phyloP scores from a whole-genome alignment of 148 eudicot species.

The Rhododendron henanense region DNA sequence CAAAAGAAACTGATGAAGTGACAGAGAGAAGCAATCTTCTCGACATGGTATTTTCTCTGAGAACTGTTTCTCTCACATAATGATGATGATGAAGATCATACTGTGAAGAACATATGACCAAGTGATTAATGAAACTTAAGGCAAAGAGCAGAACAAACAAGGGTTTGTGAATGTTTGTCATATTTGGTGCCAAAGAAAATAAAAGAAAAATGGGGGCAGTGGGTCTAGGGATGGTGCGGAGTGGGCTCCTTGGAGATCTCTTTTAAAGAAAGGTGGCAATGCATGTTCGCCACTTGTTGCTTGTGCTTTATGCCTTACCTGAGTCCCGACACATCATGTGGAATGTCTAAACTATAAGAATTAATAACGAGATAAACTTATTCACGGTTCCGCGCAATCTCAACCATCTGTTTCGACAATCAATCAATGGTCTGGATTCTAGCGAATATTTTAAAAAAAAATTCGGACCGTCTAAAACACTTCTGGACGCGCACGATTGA shows the following conservation, averaged over 20 bases:
- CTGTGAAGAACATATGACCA: conserved; percentile 8
- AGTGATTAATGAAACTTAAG: conserved; percentile 21
- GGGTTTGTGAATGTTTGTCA: conserved; percentile 14
- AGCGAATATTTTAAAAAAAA: too few relatives aligned
- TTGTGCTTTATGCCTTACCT: conserved; percentile 22
- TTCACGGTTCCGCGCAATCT: too few relatives aligned
- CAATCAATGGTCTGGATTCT: too few relatives aligned
- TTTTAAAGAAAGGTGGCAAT: conserved; percentile 19
- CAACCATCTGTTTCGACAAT: too few relatives aligned
- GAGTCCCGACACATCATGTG: conserved; percentile 26
- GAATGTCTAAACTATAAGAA: conserved; percentile 8
- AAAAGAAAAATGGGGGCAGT: not conserved
- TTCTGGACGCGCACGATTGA: too few relatives aligned
- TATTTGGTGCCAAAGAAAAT: conserved; percentile 15
- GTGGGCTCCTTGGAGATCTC: conserved; percentile 2
- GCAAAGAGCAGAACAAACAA: conserved; percentile 13
- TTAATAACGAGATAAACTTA: not conserved
- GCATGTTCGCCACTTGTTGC: conserved; percentile 16
- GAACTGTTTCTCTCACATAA: not conserved
- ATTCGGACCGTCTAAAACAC: too few relatives aligned
- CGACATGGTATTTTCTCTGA: conserved; percentile 4
- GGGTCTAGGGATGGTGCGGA: not conserved
- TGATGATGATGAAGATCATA: conserved; percentile 7
- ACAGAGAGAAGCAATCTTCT: conserved; percentile 19
- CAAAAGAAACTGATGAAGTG: conserved; percentile 7